Evolutionary conservation across 1,284 basidiomycete species (phyloP), one percentile per base, ranked within the genome.

Genomic region (Cryptococcus sp.): DNA sequence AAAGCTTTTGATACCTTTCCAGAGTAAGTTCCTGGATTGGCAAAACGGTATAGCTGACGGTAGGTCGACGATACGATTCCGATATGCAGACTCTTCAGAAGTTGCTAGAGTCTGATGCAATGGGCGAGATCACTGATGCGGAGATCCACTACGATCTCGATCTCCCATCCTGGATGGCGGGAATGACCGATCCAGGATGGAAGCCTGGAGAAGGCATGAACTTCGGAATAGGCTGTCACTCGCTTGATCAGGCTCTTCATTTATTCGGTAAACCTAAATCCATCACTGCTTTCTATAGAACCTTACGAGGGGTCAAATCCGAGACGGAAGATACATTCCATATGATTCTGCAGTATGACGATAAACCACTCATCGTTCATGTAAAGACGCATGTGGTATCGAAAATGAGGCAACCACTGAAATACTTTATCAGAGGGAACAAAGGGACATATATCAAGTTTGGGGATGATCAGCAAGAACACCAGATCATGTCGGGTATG

Each of bases 91-190:
- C 56, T 14, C 19, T 57, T 31, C 36, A 44, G n/a, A 45, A 51
- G 13, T 25, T 57, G 24, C n/a, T 54, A 11, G 14, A 19, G n/a
- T 18, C 18, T 16, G 41, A 46, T 1, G 45, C 49, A 2, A 24
- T 57, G 11, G 56, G 56, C 19, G 16, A 48, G 19, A 25, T 55
- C 31, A 18, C 22, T 25, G 53, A 55, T 19, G 28, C 40, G 21
- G 53, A 54, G 34, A 34, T 53, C 10, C 56, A 57, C 47, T 55
- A 57, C 53, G 56, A 57, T 45, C n/a, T 50, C 1, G 49, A 57
- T 41, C 19, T 47, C 11, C 44, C 48, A 5, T 24, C 46, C 18
- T 49, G 49, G 46, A 39, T 36, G 18, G 22, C 31, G 2, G 36
- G 23, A 16, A 32, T 25, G 5, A 16, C 19, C 14, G 36, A 39